These are phyloP conservation scores for Aspergillus carlsbadensis DNA, from an alignment of 495 filamentous ascomycete species.

Conservation along the genomic window DNA sequence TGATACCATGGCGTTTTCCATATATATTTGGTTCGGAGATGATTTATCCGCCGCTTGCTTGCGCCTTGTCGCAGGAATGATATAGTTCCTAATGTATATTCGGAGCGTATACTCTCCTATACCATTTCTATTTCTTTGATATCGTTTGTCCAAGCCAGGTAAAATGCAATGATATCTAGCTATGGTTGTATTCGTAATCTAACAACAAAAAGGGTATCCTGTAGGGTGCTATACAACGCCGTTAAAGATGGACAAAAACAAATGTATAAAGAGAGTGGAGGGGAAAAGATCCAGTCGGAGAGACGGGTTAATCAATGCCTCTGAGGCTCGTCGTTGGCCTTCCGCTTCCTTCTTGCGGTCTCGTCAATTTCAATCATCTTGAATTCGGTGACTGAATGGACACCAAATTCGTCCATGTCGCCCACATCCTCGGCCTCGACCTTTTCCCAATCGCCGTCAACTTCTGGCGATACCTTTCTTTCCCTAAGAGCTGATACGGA, in stretches of 20 bases:
- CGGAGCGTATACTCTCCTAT: neutral
- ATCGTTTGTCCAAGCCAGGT: no score
- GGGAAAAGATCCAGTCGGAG: slow-evolving; percentile 8
- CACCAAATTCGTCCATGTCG: slow-evolving; percentile 34
- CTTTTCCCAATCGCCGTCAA: slow-evolving; percentile 48
- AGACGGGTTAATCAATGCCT: slow-evolving; percentile 13
- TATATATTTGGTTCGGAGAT: neutral
- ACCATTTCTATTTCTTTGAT: neutral
- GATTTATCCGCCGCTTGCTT: neutral
- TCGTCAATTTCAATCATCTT: slow-evolving; percentile 30
- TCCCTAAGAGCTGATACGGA: neutral
- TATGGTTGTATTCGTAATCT: neutral
- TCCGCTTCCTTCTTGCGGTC: slow-evolving; percentile 35
- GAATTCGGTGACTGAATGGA: slow-evolving; percentile 33
- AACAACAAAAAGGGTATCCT: slow-evolving; percentile 15
- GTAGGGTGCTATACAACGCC: neutral
- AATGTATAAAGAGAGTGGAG: slow-evolving; percentile 17
- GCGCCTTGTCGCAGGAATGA: neutral
- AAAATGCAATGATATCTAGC: neutral
- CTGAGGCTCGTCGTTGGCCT: slow-evolving; percentile 34
- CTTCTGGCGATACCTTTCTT: slow-evolving; percentile 14
- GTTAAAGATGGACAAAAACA: slow-evolving; percentile 9
- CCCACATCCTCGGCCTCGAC: slow-evolving; percentile 42
- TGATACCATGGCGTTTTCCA: slow-evolving; percentile 15
- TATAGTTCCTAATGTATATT: slow-evolving; percentile 8